Evolutionary conservation across 2,329 filamentous ascomycete species (phyloP), one percentile per base, ranked within the genome.

Genomic region (Ceratocystiopsis minuta): DNA sequence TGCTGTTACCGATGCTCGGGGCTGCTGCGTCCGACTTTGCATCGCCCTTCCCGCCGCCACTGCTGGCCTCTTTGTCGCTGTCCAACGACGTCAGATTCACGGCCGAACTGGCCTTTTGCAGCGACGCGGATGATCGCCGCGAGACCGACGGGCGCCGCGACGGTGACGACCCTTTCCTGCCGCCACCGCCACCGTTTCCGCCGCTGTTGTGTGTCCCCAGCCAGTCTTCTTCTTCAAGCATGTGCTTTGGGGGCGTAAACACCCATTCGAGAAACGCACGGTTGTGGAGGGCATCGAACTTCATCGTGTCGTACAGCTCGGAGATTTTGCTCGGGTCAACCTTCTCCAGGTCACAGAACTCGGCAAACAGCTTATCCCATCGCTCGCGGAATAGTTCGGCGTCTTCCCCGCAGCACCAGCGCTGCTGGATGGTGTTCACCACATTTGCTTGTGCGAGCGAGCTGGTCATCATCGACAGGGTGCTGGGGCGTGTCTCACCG

Each of bases 301-400:
- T 98, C 90, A 98, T 96, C 16, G 88, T 96, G 58, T 98, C 90
- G 58, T 98, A 98, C 3, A 98, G 71, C 62, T 98, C 90, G 6
- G 86, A 95, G 47, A 98, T 88, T 64, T 98, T 98, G 67, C 87
- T 94, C 16, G 92, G 92, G 58, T 98, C 90, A 16, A 96, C 86
- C 64, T 98, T 98, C 54, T 98, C 90, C 1, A 83, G 80, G 57
- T 98, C 92, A 50, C 82, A 90, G 54, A 98, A 98, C 56, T 98
- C 90, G 38, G 79, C 75, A 60, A 98, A 98, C 2, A 98, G 71
- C 63, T 98, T 98, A 62, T 96, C 90, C 90, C 90, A 98, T 28
- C 90, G 75, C 58, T 98, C 90, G 50, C 81, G 83, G 67, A 98
- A 98, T 2, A 98, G 68, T 50, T 92, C 84, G 0, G 88, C 78